phyloP scores from a whole-genome alignment of 495 filamentous ascomycete species.

The Amniculicola lignicola region DNA sequence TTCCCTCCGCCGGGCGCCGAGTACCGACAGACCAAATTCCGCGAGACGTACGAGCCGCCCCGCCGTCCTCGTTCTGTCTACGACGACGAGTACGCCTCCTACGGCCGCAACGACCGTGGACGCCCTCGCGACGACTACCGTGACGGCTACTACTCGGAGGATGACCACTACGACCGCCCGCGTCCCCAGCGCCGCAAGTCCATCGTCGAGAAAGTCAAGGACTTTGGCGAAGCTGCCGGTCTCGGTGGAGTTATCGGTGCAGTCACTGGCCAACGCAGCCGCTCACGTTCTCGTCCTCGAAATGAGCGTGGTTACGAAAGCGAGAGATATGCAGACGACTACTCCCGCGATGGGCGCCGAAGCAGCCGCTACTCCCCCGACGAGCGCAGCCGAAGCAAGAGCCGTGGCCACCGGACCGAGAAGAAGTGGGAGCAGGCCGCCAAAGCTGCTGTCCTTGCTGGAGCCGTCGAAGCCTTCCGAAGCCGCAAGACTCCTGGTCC shows the following conservation, averaged over 20 bases:
- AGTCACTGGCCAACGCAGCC: slow-evolving; percentile 44
- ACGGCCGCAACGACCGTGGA: slow-evolving; percentile 31
- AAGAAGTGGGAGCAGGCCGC: slow-evolving; percentile 79
- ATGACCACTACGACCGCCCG: slow-evolving; percentile 34
- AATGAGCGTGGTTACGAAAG: slow-evolving; percentile 37
- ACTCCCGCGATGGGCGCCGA: slow-evolving; percentile 12
- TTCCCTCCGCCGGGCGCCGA: slow-evolving; percentile 44
- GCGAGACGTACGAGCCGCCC: slow-evolving; percentile 38
- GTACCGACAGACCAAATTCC: slow-evolving; percentile 32
- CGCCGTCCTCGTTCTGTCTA: slow-evolving; percentile 38
- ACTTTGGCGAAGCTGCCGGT: slow-evolving; percentile 40
- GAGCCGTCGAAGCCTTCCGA: slow-evolving; percentile 83
- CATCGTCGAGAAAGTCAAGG: slow-evolving; percentile 36
- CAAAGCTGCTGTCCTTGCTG: slow-evolving; percentile 79
- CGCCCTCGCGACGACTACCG: slow-evolving; percentile 22
- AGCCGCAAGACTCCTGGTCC: slow-evolving; percentile 78
- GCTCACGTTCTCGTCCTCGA: slow-evolving; percentile 39
- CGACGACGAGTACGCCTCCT: slow-evolving; percentile 38
- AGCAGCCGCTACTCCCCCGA: slow-evolving; percentile 52
- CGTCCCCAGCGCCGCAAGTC: slow-evolving; percentile 43
- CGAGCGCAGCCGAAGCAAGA: slow-evolving; percentile 50
- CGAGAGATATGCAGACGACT: slow-evolving; percentile 24
- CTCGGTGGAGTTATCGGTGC: slow-evolving; percentile 43
- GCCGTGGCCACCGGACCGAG: slow-evolving; percentile 47
- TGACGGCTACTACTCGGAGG: slow-evolving; percentile 40